Base-by-base conservation (phyloP, 2,329 filamentous ascomycete genomes). In the Diaporthe eres region DNA sequence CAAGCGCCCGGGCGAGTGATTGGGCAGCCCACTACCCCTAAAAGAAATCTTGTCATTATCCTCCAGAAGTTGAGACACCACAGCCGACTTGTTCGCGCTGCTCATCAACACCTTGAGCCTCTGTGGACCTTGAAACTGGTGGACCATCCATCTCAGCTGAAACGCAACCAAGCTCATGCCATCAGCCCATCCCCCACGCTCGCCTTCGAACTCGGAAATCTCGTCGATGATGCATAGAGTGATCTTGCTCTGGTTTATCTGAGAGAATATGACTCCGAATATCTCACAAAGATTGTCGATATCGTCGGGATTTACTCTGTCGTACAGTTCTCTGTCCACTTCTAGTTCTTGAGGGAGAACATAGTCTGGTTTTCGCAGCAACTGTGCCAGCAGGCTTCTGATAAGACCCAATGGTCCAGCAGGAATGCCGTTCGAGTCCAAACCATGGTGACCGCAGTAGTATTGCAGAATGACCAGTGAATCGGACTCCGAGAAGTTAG, bases 201-300 rank as follows among this genome's bases (percentile, higher is more conserved):
- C 60, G 7, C 71, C 71, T 7, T 74, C 71, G 22, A 74, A 74
- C n/a, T 74, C 71, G 10, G 71, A 47, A 34, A 74, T 57, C 47
- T 74, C 71, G 4, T 74, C 71, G 7, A 74, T 49, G 22, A 74
- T 31, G 37, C 71, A 74, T 19, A 74, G 25, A 1, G 58, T 67
- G 25, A 74, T 74, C 13, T 67, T 74, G 34, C 12, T 34, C 4
- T 0, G 60, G 3, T 31, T 47, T 2, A 74, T 47, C 5, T 74
- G 71, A 6, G 71, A 58, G 47, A 74, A 74, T 2, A 74, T 7
- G 0, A 17, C 10, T 1, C 37, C 71, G 25, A 74, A 67, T 8
- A 74, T 15, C 49, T 67, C 60, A 13, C 71, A 74, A 34, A 74
- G 60, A 34, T 13, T 10, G 47, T 67, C 60, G 19, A 74, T 17